phyloP scores from a whole-genome alignment of 2,329 filamentous ascomycete species.

The Sarocladium brachiariae region DNA sequence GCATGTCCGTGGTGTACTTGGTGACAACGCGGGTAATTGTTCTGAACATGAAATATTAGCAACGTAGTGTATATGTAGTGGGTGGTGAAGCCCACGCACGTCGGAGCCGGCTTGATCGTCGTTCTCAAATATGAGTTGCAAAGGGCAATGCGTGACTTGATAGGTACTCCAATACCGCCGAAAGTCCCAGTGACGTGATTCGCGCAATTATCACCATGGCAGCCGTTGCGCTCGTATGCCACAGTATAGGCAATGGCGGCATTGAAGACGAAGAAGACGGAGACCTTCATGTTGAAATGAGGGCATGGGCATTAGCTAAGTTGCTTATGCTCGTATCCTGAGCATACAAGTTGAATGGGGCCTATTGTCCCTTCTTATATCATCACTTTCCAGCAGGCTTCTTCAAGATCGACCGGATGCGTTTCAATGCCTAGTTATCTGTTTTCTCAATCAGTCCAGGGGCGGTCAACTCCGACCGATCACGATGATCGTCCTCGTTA shows the following conservation, averaged over 20 bases:
- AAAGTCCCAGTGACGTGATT: constrained; percentile 15
- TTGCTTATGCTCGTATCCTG: no score
- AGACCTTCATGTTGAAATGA: neutral
- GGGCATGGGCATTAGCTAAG: neutral
- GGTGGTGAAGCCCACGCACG: no score
- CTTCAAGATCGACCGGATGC: no score
- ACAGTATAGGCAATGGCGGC: neutral
- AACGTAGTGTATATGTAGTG: neutral
- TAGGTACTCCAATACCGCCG: constrained; percentile 12
- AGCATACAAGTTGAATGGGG: no score
- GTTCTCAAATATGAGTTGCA: constrained; percentile 13
- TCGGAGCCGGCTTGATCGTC: constrained; percentile 13
- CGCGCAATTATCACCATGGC: constrained; percentile 14
- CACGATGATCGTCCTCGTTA: neutral
- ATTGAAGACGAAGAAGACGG: neutral
- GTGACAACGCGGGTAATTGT: constrained; percentile 14
- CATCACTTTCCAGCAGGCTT: neutral
- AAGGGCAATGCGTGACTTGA: constrained; percentile 12
- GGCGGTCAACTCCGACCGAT: neutral
- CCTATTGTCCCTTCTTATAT: neutral
- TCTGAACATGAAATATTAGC: constrained; percentile 3
- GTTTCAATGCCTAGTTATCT: no score
- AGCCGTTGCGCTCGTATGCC: constrained; percentile 8
- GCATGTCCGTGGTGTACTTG: constrained; percentile 11
- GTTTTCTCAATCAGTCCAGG: no score